These are phyloP conservation scores for Stropharia rugosoannulata DNA, from an alignment of 768 basidiomycete genomes.

Conservation along the genomic window DNA sequence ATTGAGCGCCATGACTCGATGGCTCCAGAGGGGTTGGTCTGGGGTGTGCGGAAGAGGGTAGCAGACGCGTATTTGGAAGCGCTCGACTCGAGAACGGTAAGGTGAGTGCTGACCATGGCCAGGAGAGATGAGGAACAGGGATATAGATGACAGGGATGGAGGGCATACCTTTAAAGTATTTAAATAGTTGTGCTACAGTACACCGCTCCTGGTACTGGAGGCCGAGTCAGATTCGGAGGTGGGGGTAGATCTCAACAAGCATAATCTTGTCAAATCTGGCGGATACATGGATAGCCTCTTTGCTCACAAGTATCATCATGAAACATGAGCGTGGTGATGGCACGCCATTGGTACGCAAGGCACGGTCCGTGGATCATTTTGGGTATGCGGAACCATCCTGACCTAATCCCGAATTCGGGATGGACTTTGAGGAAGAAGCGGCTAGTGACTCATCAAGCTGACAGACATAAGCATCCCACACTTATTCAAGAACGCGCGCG, in stretches of 20 bases:
- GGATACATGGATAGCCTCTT: conserved; percentile 31
- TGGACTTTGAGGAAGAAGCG: conserved; percentile 18
- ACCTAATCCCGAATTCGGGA: conserved; percentile 30
- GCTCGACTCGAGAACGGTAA: conserved; percentile 60
- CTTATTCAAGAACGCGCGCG: neutral
- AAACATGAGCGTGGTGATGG: conserved; percentile 30
- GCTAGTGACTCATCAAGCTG: conserved; percentile 28
- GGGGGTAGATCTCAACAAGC: conserved; percentile 29
- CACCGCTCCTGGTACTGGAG: conserved; percentile 23
- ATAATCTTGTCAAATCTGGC: conserved; percentile 30
- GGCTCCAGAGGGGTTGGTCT: conserved; percentile 38
- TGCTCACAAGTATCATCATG: conserved; percentile 25
- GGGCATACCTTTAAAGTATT: conserved; percentile 10
- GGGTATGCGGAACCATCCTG: conserved; percentile 32
- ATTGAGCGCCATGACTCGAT: conserved; percentile 58
- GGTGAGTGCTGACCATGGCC: conserved; percentile 51
- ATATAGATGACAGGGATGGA: conserved; percentile 14
- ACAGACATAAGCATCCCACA: conserved; percentile 13
- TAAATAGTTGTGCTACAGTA: conserved; percentile 17
- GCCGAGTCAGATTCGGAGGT: conserved; percentile 34
- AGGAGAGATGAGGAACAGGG: conserved; percentile 18
- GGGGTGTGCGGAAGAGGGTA: conserved; percentile 63
- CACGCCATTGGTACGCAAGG: conserved; percentile 24
- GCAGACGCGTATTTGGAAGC: conserved; percentile 47
- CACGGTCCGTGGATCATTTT: conserved; percentile 35